Evolutionary conservation across 192 early-diverging fungal genomes (phyloP), one percentile per base, ranked within the genome.

Genomic region (Coemansia asiatica): DNA sequence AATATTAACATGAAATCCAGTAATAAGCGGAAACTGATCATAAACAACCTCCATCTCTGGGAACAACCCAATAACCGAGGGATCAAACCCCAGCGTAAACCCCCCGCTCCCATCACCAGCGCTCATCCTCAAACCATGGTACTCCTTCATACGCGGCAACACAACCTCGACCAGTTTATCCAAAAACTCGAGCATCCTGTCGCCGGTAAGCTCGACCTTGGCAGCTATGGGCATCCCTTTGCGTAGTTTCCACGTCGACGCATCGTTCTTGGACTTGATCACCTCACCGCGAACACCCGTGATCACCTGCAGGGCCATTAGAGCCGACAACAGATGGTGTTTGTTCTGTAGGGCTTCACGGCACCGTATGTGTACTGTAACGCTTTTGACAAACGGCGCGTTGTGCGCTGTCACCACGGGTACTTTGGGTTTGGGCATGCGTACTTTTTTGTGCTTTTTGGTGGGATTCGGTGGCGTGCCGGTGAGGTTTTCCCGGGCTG

Each of bases 31-130:
- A 70, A 91, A 95, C 83, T 91, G 87, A 60, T 99, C 97, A 75
- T 95, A 98, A 69, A 92, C 90, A 35, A 88, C 88, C 75, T 99
- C 97, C 67, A 99, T 94, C 79, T 99, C 97, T 5, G 95, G 97
- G 85, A 98, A 99, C 59, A 92, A 79, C 6, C 94, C 92, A 26
- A 99, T 84, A 25, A 87, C 92, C 50, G 87, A 86, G 47, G 85
- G 81, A 36, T 92, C 94, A 55, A 99, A 90, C 26, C 90, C 90
- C 68, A 99, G 76, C 5, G 89, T 87, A 69, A 97, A 85, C 72
- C 87, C 89, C 13, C 95, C 95, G 53, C 88, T 86, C 48, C 86
- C 88, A 67, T 95, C 90, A 61, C 93, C 92, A 15, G 90, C 66
- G 36, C 81, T 83, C 63, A 85, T 84, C n/a, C 81, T 83, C 38